Evolutionary conservation across 371 early-diverging fungal species (phyloP), one percentile per base, ranked within the genome.

Genomic region (Nosema muscidifuracis): DNA sequence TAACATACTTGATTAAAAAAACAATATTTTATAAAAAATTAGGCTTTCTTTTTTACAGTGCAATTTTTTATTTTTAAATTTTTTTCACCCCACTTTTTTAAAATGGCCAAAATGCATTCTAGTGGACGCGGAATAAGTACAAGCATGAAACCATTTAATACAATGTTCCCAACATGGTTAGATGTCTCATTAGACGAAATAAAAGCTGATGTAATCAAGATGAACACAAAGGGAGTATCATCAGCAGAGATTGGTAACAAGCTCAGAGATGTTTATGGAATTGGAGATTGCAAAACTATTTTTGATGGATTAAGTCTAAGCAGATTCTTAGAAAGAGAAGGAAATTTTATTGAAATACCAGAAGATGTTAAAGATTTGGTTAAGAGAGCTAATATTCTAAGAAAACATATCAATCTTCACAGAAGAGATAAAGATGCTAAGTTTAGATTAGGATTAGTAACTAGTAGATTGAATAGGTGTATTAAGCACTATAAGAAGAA

Each of bases 321-420:
- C 77, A 89, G 90, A 86, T 89, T 92, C 86, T 85, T 92, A 77
- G 89, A 89, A 87, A 84, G 87, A 81, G 89, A 90, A 87, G 91
- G 90, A 66, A 86, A 92, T 65, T 93, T 90, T 75, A 95, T 98
- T 76, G 91, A 90, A 83, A 91, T 97, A 82, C 98, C 99, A 75
- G 97, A 97, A 87, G 98, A 99, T 86, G 87, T 99, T 71, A 91
- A 94, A 88, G 91, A 91, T 85, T 86, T 99, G 74, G 94, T 97
- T 88, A 94, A 94, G 89, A 97, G 95, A 90, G 94, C 96, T 62
- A 94, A 95, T 81, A 86, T 91, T 79, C 90, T 99, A 85, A 92
- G 93, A 86, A 95, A 93, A 88, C 99, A 99, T 86, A 83, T 99
- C 82, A 94, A 95, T 87, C 90, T 90, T 80, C 90, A 93, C 90